Evolutionary conservation across 2,329 filamentous ascomycete genomes (phyloP).

Genomic region (Talaromyces verruculosus): DNA sequence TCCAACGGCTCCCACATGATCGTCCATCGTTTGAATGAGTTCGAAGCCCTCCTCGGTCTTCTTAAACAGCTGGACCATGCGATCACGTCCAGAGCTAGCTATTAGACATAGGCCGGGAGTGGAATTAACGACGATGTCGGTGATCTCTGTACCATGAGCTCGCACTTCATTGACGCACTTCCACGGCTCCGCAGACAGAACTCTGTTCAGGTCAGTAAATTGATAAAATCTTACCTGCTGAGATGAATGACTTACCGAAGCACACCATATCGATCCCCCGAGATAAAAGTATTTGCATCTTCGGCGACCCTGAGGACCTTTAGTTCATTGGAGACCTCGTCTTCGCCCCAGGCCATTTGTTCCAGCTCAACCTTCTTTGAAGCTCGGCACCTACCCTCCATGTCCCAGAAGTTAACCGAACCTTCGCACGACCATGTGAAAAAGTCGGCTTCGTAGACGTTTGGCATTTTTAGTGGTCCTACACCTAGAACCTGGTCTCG

Average conservation of each 20-base stretch:
- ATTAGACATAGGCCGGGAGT: slow-evolving; percentile 63
- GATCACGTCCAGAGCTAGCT: slow-evolving; percentile 81
- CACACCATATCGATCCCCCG: slow-evolving; percentile 84
- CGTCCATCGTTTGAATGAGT: slow-evolving; percentile 85
- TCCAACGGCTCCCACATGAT: slow-evolving; percentile 84
- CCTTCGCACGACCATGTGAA: slow-evolving; percentile 87
- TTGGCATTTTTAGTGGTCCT: slow-evolving; percentile 60
- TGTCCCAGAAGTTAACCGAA: slow-evolving; percentile 77
- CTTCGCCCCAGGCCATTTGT: slow-evolving; percentile 49
- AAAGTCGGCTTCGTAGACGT: slow-evolving; percentile 67
- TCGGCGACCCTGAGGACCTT: slow-evolving; percentile 60
- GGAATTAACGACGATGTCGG: slow-evolving; percentile 73
- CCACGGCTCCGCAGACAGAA: slow-evolving; percentile 52
- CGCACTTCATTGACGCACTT: slow-evolving; percentile 69
- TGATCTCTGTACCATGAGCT: slow-evolving; percentile 82
- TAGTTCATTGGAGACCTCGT: slow-evolving; percentile 56
- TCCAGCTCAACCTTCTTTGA: slow-evolving; percentile 70
- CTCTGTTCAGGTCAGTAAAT: slow-evolving; percentile 31
- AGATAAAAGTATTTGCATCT: slow-evolving; percentile 67
- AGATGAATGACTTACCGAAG: slow-evolving; percentile 51
- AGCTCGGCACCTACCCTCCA: slow-evolving; percentile 66
- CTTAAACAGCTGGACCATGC: slow-evolving; percentile 88
- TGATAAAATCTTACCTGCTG: neutral
- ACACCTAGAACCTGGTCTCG: slow-evolving; percentile 68
- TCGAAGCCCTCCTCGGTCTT: slow-evolving; percentile 61